phyloP scores from a whole-genome alignment of 2,329 filamentous ascomycete species.

The Diaporthe nobilis region DNA sequence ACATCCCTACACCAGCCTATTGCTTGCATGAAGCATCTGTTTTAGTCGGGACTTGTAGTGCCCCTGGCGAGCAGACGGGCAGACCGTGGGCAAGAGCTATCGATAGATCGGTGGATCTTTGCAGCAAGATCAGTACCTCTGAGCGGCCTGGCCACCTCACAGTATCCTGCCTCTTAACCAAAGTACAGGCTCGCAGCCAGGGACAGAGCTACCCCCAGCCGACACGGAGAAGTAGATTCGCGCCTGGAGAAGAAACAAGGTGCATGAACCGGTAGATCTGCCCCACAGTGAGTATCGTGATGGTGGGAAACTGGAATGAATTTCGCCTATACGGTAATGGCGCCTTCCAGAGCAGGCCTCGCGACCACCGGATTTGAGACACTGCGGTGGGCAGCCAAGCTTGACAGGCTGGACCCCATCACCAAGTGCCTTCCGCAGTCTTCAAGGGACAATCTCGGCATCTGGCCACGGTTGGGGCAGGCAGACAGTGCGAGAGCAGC shows the following conservation, averaged over 20 bases:
- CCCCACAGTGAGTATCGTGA: slow-evolving; percentile 35
- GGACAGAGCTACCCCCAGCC: slow-evolving; percentile 27
- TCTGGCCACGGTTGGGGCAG: slow-evolving; percentile 21
- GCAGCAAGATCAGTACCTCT: slow-evolving; percentile 28
- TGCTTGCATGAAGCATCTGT: slow-evolving; percentile 43
- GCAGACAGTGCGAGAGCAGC: slow-evolving; percentile 31
- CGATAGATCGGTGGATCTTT: slow-evolving; percentile 33
- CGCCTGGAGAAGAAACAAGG: slow-evolving; percentile 29
- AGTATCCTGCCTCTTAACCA: slow-evolving; percentile 22
- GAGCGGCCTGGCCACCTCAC: slow-evolving; percentile 7
- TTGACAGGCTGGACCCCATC: slow-evolving; percentile 24
- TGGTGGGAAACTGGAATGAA: slow-evolving; percentile 40
- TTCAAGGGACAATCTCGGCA: slow-evolving; percentile 26
- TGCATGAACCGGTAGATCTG: slow-evolving; percentile 38
- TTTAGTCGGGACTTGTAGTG: slow-evolving; percentile 38
- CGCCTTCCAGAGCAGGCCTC: slow-evolving; percentile 28
- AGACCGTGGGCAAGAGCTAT: slow-evolving; percentile 33
- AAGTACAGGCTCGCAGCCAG: slow-evolving; percentile 28
- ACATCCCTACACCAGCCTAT: slow-evolving; percentile 43
- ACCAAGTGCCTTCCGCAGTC: slow-evolving; percentile 25
- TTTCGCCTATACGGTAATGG: slow-evolving; percentile 33
- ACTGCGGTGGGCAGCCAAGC: slow-evolving; percentile 30
- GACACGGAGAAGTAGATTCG: slow-evolving; percentile 35
- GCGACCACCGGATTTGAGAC: slow-evolving; percentile 38
- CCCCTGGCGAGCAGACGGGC: slow-evolving; percentile 29